Percentiles rank a stretch among this genome's conserved stretches.
Conservation (phyloP, 352 stramenopile species). For the Pythium rishiriense region DNA sequence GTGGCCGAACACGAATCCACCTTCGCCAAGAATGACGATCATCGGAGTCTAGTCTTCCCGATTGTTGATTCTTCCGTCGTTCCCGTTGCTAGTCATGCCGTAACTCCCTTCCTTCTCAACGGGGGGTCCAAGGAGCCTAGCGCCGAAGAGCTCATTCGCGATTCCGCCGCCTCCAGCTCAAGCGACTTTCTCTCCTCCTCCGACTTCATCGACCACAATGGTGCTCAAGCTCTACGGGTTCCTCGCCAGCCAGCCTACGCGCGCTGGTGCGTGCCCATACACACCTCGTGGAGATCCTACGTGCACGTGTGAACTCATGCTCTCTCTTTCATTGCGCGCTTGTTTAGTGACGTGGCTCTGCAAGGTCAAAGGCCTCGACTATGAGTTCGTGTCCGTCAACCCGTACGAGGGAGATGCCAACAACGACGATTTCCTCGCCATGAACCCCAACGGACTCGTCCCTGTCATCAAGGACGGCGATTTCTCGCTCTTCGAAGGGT, state of each 20-base stretch:
- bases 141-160: background rate
- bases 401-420: slow-evolving; percentile 1
- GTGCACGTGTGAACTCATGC: slow-evolving; percentile 2
- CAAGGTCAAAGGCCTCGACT: slow-evolving; percentile 40
- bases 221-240: slow-evolving; percentile 6
- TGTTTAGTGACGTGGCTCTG: slow-evolving; percentile 36
- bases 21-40: too few relatives aligned
- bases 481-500: slow-evolving; percentile 55
- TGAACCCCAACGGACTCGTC: slow-evolving; percentile 54
- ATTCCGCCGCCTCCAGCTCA: background rate
- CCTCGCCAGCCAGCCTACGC: slow-evolving; percentile 16
- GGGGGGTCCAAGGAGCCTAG: too few relatives aligned
- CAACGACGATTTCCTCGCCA: slow-evolving; percentile 38
- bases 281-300: too few relatives aligned
- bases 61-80: too few relatives aligned
- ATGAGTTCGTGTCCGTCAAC: slow-evolving; percentile 40
- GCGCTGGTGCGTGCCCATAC: too few relatives aligned
- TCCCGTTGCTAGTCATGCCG: too few relatives aligned
- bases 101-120: too few relatives aligned
- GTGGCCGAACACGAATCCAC: too few relatives aligned
- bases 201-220: slow-evolving; percentile 6
- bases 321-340: too few relatives aligned
- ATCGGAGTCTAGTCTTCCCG: too few relatives aligned
- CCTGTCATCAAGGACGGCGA: slow-evolving; percentile 53
- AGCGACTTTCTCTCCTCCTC: slow-evolving; percentile 14